Conservation (phyloP, 208 protist species). For the Jaenimonas drosophilae region DNA sequence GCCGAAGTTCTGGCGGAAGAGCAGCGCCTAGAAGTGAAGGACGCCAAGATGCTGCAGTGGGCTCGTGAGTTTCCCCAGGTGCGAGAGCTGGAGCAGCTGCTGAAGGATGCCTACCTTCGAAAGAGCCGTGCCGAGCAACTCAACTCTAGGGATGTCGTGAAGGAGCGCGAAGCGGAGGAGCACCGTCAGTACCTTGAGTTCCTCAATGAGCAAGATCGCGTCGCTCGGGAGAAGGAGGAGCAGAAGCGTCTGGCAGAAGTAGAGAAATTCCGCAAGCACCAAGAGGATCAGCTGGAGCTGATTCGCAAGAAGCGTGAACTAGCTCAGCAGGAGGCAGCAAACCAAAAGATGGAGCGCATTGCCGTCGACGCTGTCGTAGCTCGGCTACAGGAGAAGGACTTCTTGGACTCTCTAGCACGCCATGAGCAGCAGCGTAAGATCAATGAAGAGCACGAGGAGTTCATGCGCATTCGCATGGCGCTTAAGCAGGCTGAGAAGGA, state of each 20-base stretch:
- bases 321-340: conserved; percentile 40
- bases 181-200: conserved; percentile 50
- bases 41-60: conserved; percentile 86
- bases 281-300: conserved; percentile 61
- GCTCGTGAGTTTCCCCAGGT: conserved; percentile 69
- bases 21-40: conserved; percentile 54
- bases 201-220: conserved; percentile 34
- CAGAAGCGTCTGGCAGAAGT: conserved; percentile 34
- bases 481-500: conserved; percentile 69
- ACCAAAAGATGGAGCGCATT: conserved; percentile 71
- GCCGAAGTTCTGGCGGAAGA: conserved; percentile 69
- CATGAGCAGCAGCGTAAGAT: conserved; percentile 65
- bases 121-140: conserved; percentile 74
- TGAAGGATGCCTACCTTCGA: conserved; percentile 68
- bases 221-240: conserved; percentile 46
- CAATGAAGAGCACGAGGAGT: conserved; percentile 77
- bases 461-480: conserved; percentile 49
- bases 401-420: conserved; percentile 50
- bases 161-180: conserved; percentile 27
- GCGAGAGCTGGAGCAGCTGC: conserved; percentile 53
- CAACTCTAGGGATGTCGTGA: conserved; percentile 26
- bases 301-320: conserved; percentile 61
- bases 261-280: conserved; percentile 62
- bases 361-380: conserved; percentile 82
- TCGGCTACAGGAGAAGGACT: conserved; percentile 78